These are phyloP conservation scores for Penicillium occitanis DNA, from an alignment of 2,329 filamentous ascomycete genomes.

Conservation along the genomic window DNA sequence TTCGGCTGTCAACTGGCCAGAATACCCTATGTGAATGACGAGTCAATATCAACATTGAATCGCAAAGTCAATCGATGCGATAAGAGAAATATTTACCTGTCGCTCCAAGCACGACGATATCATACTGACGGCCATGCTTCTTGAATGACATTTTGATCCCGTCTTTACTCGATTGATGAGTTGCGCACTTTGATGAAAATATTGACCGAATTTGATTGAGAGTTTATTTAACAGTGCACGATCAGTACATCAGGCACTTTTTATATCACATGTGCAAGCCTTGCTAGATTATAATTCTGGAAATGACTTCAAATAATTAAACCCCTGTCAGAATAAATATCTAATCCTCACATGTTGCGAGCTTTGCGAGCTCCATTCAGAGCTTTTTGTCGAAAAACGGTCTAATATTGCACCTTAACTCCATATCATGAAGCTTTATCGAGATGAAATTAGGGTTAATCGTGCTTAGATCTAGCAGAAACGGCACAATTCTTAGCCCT, in stretches of 20 bases:
- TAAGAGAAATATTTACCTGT: neutral
- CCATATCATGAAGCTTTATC: neutral
- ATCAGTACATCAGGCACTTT: neutral
- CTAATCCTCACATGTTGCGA: neutral
- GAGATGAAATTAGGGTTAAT: neutral
- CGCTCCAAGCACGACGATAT: neutral
- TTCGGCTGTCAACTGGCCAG: slow-evolving; percentile 3
- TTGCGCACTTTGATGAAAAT: neutral
- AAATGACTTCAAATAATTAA: neutral
- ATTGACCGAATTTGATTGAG: neutral
- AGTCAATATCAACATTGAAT: neutral
- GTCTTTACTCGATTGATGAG: neutral
- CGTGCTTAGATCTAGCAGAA: neutral
- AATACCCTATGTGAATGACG: neutral
- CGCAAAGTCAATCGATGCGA: too few relatives aligned
- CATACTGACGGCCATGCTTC: neutral
- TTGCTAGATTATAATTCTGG: neutral
- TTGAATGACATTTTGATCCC: neutral
- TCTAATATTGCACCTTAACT: neutral
- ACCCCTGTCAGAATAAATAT: neutral
- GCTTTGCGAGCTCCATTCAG: neutral
- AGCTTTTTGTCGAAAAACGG: neutral
- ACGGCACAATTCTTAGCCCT: slow-evolving; percentile 1
- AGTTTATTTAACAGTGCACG: neutral
- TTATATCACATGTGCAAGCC: neutral